A percentile compares a stretch with the other conserved stretches of the same genome.
Evolutionary conservation across 768 basidiomycete genomes (phyloP).

Genomic region (Leccinum aurantiacum): DNA sequence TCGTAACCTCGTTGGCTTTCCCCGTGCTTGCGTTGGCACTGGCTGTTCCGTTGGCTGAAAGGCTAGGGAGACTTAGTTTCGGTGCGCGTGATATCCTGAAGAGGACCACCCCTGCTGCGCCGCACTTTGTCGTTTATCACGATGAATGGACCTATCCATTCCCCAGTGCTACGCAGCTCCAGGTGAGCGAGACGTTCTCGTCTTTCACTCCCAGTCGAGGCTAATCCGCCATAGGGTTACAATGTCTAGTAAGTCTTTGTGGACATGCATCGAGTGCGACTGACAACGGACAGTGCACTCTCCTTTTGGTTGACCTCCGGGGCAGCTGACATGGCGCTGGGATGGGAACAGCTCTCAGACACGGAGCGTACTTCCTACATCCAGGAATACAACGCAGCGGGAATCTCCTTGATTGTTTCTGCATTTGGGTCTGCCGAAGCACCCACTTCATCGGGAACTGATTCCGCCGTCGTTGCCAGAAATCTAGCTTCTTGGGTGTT

Average conservation of each 20-base stretch:
- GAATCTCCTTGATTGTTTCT: conserved; percentile 56
- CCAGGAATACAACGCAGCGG: conserved; percentile 49
- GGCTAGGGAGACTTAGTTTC: conserved; percentile 15
- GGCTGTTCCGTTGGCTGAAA: conserved; percentile 14
- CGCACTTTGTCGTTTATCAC: conserved; percentile 45
- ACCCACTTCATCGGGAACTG: conserved; percentile 41
- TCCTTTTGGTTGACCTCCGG: conserved; percentile 44
- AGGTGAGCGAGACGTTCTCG: conserved; percentile 28
- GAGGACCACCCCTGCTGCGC: conserved; percentile 38
- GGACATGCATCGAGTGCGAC: not conserved
- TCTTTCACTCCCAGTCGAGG: not conserved
- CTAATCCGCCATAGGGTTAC: conserved; percentile 25
- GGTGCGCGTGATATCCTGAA: conserved; percentile 19
- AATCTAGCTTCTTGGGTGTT: conserved; percentile 45
- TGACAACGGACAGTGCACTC: conserved; percentile 28
- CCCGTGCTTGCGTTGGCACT: too few relatives aligned
- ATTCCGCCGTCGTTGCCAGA: conserved; percentile 40
- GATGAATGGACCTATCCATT: conserved; percentile 42
- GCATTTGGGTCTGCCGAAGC: conserved; percentile 43
- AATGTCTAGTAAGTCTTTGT: conserved; percentile 33
- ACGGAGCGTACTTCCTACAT: conserved; percentile 43
- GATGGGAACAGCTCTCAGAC: conserved; percentile 41
- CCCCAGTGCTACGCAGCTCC: conserved; percentile 43
- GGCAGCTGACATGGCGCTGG: conserved; percentile 43
- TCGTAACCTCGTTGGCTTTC: too few relatives aligned